These are phyloP conservation scores for Lobosporangium transversale DNA, from an alignment of 192 early-diverging fungal species.

Conservation along the genomic window DNA sequence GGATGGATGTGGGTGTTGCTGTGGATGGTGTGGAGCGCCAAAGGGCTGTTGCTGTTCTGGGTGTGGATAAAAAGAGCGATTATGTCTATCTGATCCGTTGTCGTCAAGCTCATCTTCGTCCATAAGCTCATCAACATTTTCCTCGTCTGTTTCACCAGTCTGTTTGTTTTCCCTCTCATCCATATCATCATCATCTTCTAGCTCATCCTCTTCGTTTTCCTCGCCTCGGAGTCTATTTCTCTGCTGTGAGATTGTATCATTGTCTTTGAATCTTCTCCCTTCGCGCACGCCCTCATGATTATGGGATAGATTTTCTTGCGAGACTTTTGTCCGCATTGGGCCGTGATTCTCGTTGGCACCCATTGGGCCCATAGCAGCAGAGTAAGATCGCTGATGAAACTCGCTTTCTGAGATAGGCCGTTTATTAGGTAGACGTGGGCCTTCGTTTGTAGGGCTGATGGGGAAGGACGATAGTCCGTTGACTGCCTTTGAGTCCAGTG, in stretches of 20 bases:
- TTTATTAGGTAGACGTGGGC: neutral
- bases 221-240: neutral
- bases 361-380: constrained; percentile 23
- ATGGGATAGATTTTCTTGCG: neutral
- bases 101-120: constrained; percentile 26
- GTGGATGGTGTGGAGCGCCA: no score
- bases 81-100: neutral
- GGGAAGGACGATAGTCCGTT: neutral
- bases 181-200: constrained; percentile 16
- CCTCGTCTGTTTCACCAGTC: constrained; percentile 1
- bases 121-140: constrained; percentile 32
- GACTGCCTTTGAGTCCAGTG: neutral
- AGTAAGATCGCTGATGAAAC: constrained; percentile 6
- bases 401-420: neutral
- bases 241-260: neutral
- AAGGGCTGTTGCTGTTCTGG: constrained; percentile 1
- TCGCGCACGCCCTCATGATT: neutral
- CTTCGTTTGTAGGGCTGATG: neutral
- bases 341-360: constrained; percentile 24
- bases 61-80: neutral
- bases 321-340: neutral
- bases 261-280: neutral
- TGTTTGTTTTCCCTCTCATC: neutral
- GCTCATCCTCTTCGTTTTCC: constrained; percentile 5
- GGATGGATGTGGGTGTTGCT: constrained; percentile 5